Conservation (phyloP, 1,284 basidiomycete genomes). For the Ganoderma boninense region DNA sequence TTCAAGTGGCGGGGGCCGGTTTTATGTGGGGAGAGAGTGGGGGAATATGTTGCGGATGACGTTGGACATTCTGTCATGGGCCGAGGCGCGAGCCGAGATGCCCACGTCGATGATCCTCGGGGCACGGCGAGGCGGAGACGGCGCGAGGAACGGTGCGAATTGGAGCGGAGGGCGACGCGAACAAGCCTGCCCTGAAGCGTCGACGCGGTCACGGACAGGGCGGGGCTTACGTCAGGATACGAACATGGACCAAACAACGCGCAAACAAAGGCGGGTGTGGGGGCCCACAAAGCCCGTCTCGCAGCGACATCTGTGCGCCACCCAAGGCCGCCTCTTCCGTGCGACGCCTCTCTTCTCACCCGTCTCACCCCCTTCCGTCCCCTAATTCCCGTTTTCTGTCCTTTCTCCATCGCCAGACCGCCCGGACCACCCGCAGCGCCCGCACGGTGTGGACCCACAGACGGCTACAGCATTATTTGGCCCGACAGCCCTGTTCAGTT, state of each 20-base stretch:
- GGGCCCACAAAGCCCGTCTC: slow-evolving; percentile 21
- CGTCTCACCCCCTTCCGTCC: background rate
- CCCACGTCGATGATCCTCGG: background rate
- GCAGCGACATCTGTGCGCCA: slow-evolving; percentile 25
- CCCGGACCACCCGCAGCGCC: slow-evolving; percentile 19
- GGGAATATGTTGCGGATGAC: background rate
- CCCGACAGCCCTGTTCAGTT: slow-evolving; percentile 32
- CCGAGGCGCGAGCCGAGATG: background rate
- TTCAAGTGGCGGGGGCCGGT: background rate
- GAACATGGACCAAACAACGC: slow-evolving; percentile 46
- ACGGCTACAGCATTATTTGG: slow-evolving; percentile 39
- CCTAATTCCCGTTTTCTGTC: slow-evolving; percentile 3
- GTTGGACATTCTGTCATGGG: background rate
- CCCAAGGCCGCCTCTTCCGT: slow-evolving; percentile 10
- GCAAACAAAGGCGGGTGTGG: slow-evolving; percentile 39
- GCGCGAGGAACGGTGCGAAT: background rate
- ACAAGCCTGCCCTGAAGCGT: slow-evolving; percentile 25
- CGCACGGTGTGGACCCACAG: slow-evolving; percentile 41
- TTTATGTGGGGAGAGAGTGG: background rate
- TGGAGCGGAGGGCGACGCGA: slow-evolving; percentile 16
- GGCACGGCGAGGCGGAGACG: background rate
- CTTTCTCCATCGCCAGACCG: background rate
- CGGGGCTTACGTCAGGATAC: slow-evolving; percentile 36
- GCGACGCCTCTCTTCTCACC: slow-evolving; percentile 31
- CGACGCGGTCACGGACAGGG: slow-evolving; percentile 27